Evolutionary conservation across 257 asterid genomes (phyloP).

Genomic region (Lycium ferocissimum): DNA sequence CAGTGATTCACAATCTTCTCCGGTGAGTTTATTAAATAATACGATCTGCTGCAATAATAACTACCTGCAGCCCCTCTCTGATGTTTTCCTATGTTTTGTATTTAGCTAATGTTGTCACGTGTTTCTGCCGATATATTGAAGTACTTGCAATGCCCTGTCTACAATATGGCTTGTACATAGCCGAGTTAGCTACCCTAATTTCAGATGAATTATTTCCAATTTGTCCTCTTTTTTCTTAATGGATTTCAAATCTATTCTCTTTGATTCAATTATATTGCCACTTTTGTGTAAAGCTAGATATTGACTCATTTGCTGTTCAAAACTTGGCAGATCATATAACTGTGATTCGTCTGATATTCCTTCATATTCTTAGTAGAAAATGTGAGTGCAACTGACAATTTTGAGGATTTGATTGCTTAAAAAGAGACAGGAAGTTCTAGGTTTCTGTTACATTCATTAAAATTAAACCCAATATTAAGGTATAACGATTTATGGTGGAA

Average conservation of each 20-base stretch:
- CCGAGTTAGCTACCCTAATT: not conserved
- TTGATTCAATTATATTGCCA: not conserved
- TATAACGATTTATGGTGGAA: not conserved
- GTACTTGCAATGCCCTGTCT: too few species aligned
- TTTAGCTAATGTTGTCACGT: too few species aligned
- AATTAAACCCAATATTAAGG: not conserved
- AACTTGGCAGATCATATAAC: not conserved
- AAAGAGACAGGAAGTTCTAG: not conserved
- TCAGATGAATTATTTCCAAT: too few species aligned
- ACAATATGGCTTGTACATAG: too few species aligned
- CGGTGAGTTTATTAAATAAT: not conserved
- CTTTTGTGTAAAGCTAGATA: not conserved
- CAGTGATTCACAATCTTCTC: not conserved
- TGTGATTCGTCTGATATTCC: not conserved
- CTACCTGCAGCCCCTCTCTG: too few species aligned
- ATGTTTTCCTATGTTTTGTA: too few species aligned
- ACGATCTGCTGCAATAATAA: too few species aligned
- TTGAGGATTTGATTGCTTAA: not conserved
- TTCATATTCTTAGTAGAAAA: not conserved
- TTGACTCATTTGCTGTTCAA: not conserved
- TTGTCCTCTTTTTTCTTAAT: too few species aligned
- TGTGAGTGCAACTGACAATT: not conserved
- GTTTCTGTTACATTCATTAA: not conserved
- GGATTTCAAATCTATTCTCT: too few species aligned
- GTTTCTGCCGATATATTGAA: too few species aligned